Evolutionary conservation across 176 grass and related monocot species (phyloP).

Genomic region (Alopecurus myosuroides): DNA sequence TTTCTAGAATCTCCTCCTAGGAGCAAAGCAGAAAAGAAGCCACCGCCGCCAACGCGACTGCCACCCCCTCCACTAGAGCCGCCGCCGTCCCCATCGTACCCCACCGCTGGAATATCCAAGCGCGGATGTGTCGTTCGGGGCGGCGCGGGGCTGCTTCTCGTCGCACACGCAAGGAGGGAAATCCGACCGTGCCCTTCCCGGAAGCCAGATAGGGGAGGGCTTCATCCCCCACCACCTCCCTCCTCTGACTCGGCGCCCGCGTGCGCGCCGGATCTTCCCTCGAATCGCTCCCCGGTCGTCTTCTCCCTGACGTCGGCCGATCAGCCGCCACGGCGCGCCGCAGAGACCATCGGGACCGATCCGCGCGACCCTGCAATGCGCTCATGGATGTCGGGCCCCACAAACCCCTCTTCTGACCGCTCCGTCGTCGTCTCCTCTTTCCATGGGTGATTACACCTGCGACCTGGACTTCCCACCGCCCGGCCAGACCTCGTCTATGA

Average conservation of each 20-base stretch:
- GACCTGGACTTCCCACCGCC: background rate
- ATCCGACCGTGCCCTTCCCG: background rate
- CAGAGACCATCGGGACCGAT: background rate
- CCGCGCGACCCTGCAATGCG: background rate
- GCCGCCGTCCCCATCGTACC: no score
- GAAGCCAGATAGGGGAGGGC: background rate
- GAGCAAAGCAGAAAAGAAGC: no score
- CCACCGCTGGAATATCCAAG: no score
- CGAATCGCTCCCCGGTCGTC: background rate
- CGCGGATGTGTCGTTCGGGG: no score
- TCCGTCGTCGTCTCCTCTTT: background rate
- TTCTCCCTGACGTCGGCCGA: background rate
- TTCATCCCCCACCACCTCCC: background rate
- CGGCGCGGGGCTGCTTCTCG: no score
- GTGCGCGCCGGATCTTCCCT: background rate
- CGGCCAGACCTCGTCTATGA: slow-evolving; percentile 25
- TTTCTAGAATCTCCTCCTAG: no score
- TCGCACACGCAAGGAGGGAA: background rate
- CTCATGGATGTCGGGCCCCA: background rate
- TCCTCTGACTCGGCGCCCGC: background rate
- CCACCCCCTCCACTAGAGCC: no score
- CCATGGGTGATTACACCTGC: background rate
- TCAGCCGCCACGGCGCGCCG: background rate
- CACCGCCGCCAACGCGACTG: no score
- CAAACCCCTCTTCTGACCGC: background rate